These are phyloP conservation scores for Botryotinia convoluta DNA, from an alignment of 2,329 filamentous ascomycete species.

Conservation along the genomic window DNA sequence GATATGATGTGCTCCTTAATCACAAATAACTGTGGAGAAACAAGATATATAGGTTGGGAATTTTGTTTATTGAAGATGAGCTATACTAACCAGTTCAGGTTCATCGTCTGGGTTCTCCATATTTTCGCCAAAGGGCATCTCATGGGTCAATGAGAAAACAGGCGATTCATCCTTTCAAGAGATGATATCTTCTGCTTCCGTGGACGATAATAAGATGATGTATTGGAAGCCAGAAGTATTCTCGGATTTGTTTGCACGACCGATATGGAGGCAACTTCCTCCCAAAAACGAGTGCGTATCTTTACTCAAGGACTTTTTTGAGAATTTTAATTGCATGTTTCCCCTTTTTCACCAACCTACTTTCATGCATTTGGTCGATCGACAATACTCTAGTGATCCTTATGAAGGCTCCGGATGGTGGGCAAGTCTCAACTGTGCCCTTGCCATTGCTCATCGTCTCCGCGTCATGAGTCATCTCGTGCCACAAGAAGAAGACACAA, in stretches of 20 bases:
- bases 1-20: constrained; percentile 99
- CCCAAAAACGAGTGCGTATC: constrained; percentile 84
- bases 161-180: constrained; percentile 93
- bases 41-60: constrained; percentile 81
- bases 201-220: constrained; percentile 93
- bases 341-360: constrained; percentile 96
- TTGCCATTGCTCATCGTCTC: constrained; percentile 90
- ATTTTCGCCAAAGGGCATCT: constrained; percentile 95
- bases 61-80: background rate
- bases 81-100: constrained; percentile 49
- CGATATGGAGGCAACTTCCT: constrained; percentile 79
- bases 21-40: constrained; percentile 92
- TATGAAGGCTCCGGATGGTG: constrained; percentile 98
- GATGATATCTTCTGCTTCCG: constrained; percentile 89
- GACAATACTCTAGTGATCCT: constrained; percentile 87
- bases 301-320: constrained; percentile 88
- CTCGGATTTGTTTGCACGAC: constrained; percentile 82
- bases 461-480: constrained; percentile 95
- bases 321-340: constrained; percentile 99
- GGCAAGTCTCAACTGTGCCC: constrained; percentile 89
- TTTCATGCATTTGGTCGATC: constrained; percentile 95
- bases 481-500: constrained; percentile 85
- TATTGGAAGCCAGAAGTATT: constrained; percentile 99
- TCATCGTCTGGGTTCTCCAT: constrained; percentile 98
- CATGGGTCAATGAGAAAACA: constrained; percentile 98